Evolutionary conservation across 2,329 filamentous ascomycete species (phyloP), one percentile per base, ranked within the genome.

Genomic region (Immersiporthe knoxdaviesiana): DNA sequence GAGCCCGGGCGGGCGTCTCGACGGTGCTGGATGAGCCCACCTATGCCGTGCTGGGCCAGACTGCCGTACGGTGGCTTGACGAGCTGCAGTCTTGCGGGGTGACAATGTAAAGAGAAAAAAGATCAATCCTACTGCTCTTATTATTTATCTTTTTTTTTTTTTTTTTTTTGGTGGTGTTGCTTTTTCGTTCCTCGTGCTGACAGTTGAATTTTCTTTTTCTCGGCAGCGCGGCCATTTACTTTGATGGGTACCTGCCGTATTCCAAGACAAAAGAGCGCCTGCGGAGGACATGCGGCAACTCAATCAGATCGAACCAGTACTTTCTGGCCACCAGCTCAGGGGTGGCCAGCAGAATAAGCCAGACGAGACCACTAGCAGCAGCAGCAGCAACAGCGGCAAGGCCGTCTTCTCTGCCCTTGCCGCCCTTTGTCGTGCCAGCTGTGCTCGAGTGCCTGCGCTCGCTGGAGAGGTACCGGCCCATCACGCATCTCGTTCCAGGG

Each of bases 211-310:
- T 35, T 35, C n/a, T n/a, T n/a, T n/a, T n/a, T n/a, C 44, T 60
- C 64, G 14, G 41, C 73, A 92, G 90, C 73, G 81, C 87, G 69
- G 88, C 85, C 61, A 91, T 97, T 66, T 94, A 91, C 77, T 97
- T 98, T 74, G 95, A 98, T 78, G 94, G 94, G 18, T 90, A 88
- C 68, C 84, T 98, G 0, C 95, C 95, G 0, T 69, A 77, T 0
- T 78, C 83, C 5, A 97, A 97, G 76, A 83, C 85, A 44, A 77
- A 80, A 0, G 87, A 88, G 8, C 87, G 93, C 5, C 80, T 90
- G 64, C 78, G 84, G 12, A 85, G 93, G 44, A 82, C 92, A 47
- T 81, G 88, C 63, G 84, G 82, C 27, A 87, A 84, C 30, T 87
- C 91, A 10, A 79, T 81, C 4, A 84, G 87, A 30, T 80, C 94